phyloP scores from a whole-genome alignment of 805 yeast genomes.

The Wickerhamomyces bovis region DNA sequence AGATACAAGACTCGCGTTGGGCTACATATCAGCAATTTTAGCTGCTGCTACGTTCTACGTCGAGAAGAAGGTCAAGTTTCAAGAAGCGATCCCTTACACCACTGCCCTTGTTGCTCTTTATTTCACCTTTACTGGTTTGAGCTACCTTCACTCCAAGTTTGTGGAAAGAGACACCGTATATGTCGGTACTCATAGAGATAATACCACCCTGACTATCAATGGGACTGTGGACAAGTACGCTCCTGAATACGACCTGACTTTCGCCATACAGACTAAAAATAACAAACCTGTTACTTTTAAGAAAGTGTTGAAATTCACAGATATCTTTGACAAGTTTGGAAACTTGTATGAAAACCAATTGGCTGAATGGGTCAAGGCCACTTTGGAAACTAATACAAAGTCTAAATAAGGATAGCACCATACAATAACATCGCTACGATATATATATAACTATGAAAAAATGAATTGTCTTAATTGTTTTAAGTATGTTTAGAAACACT shows the following conservation, averaged over 20 bases:
- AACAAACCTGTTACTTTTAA: slow-evolving; percentile 12
- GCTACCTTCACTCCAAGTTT: slow-evolving; percentile 32
- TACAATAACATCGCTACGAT: neutral
- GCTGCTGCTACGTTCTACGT: slow-evolving; percentile 43
- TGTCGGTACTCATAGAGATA: slow-evolving; percentile 31
- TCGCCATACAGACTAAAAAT: slow-evolving; percentile 23
- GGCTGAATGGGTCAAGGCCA: slow-evolving; percentile 32
- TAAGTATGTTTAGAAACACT: slow-evolving; percentile 9
- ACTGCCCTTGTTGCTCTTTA: slow-evolving; percentile 35
- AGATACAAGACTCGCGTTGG: slow-evolving; percentile 46
- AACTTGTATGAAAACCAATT: slow-evolving; percentile 37
- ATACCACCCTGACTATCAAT: slow-evolving; percentile 22
- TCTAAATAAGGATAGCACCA: slow-evolving; percentile 13
- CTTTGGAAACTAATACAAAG: slow-evolving; percentile 17
- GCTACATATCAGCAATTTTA: slow-evolving; percentile 41
- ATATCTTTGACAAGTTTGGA: slow-evolving; percentile 35
- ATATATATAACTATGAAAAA: slow-evolving; percentile 30
- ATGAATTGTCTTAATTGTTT: slow-evolving; percentile 1
- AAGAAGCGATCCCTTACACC: slow-evolving; percentile 36
- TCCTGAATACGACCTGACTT: slow-evolving; percentile 40
- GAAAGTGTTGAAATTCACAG: slow-evolving; percentile 25
- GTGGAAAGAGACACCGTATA: slow-evolving; percentile 39
- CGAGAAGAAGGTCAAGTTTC: slow-evolving; percentile 43
- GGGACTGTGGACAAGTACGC: slow-evolving; percentile 32
- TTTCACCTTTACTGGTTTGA: slow-evolving; percentile 30